Percentiles rank a stretch among this genome's conserved stretches.
Evolutionary conservation across 495 filamentous ascomycete species (phyloP).

Genomic region (Friedmanniomyces simplex): DNA sequence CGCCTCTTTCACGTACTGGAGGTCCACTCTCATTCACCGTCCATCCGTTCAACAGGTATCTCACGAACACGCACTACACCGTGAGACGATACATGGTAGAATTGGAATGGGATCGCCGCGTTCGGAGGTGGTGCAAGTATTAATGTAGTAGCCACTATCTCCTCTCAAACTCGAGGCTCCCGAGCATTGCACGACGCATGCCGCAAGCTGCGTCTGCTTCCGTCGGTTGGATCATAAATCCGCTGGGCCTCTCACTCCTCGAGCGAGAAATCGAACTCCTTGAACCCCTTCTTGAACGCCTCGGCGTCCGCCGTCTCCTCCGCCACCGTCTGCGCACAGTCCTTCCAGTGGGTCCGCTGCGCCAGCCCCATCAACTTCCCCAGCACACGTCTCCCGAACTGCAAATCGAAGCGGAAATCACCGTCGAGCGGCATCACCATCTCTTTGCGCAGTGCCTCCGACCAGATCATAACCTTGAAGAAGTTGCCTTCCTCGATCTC

Average conservation of each 20-base stretch:
- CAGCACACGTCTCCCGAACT: constrained; percentile 68
- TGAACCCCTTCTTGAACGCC: constrained; percentile 74
- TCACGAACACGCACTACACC: too few relatives aligned
- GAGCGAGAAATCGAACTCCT: constrained; percentile 66
- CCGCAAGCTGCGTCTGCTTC: too few relatives aligned
- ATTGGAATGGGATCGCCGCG: too few relatives aligned
- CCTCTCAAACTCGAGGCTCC: too few relatives aligned
- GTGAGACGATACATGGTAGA: too few relatives aligned
- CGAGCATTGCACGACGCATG: too few relatives aligned
- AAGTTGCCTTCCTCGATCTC: constrained; percentile 53
- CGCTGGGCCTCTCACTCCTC: constrained; percentile 23
- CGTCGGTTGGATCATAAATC: too few relatives aligned
- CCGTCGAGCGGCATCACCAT: constrained; percentile 43
- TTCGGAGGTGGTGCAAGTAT: too few relatives aligned
- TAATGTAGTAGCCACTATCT: too few relatives aligned
- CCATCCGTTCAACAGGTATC: too few relatives aligned
- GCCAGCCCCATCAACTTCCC: constrained; percentile 77
- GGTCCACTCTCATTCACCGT: too few relatives aligned
- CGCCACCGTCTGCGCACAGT: constrained; percentile 62
- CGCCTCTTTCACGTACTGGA: too few relatives aligned
- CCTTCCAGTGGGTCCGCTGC: constrained; percentile 63
- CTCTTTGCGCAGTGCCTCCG: constrained; percentile 33
- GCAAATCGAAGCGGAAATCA: constrained; percentile 49
- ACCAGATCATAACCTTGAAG: constrained; percentile 78
- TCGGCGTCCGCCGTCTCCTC: constrained; percentile 75